Conservation (phyloP, 2,329 filamentous ascomycete genomes). For the Graphiopsis chlorocephala region DNA sequence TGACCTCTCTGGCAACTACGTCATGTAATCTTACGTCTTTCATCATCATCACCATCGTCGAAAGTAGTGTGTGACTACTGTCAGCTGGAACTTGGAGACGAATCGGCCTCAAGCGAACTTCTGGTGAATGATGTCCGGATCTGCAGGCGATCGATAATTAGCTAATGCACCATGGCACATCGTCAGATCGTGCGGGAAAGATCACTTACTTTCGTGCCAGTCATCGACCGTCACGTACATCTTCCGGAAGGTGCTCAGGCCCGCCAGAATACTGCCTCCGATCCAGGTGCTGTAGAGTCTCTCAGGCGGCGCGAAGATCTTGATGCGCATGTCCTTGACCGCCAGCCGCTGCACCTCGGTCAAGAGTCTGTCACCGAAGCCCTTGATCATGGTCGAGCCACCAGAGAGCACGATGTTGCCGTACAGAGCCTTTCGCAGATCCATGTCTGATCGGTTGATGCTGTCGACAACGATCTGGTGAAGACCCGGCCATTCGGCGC, state of each 20-base stretch:
- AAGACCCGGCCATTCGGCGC: conserved; percentile 92
- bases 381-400: conserved; percentile 92
- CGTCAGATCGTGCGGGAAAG: background rate
- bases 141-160: conserved; percentile 21
- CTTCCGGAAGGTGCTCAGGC: conserved; percentile 98
- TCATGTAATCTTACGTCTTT: background rate
- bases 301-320: conserved; percentile 97
- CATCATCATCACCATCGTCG: background rate
- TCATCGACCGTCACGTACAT: conserved; percentile 99
- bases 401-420: conserved; percentile 97
- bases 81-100: background rate
- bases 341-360: conserved; percentile 89
- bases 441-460: conserved; percentile 91
- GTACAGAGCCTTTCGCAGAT: conserved; percentile 89
- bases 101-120: conserved; percentile 72
- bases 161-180: conserved; percentile 11
- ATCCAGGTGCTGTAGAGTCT: conserved; percentile 99
- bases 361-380: conserved; percentile 89
- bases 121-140: conserved; percentile 97
- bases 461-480: conserved; percentile 98
- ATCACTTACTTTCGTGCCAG: conserved; percentile 78
- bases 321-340: conserved; percentile 98
- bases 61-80: conserved; percentile 17
- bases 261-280: conserved; percentile 92
- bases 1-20: background rate